phyloP scores from a whole-genome alignment of 2,329 filamentous ascomycete genomes.

The Emydomyces testavorans region DNA sequence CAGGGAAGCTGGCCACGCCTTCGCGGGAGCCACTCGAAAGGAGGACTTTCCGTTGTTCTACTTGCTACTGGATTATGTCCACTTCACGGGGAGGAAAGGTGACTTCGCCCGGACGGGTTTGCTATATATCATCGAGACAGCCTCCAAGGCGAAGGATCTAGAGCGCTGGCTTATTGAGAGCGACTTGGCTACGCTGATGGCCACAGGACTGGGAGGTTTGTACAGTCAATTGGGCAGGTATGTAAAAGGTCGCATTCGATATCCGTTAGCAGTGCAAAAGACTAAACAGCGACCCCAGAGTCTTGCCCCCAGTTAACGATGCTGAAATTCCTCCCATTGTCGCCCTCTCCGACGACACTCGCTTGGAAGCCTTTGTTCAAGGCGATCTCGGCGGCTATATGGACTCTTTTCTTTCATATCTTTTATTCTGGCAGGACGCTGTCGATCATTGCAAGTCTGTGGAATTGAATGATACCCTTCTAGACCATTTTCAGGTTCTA shows the following conservation, averaged over 20 bases:
- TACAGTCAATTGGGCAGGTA: constrained; percentile 57
- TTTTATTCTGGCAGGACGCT: constrained; percentile 97
- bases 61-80: constrained; percentile 88
- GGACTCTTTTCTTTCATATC: constrained; percentile 84
- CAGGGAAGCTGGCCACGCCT: constrained; percentile 46
- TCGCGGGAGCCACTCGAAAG: constrained; percentile 74
- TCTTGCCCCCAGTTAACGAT: constrained; percentile 63
- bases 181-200: constrained; percentile 93
- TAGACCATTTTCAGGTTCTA: constrained; percentile 94
- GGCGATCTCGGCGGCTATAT: constrained; percentile 77
- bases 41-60: constrained; percentile 95
- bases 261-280: constrained; percentile 48
- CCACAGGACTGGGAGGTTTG: constrained; percentile 74
- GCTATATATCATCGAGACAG: constrained; percentile 89
- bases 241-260: too few species aligned
- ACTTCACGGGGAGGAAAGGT: constrained; percentile 85
- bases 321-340: constrained; percentile 66
- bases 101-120: constrained; percentile 92
- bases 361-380: constrained; percentile 59
- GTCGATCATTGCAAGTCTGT: constrained; percentile 86
- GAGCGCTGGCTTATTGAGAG: constrained; percentile 97
- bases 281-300: constrained; percentile 51
- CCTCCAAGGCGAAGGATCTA: constrained; percentile 65
- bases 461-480: constrained; percentile 81
- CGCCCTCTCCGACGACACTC: constrained; percentile 77